A percentile compares a stretch with the other conserved stretches of the same genome.
Conservation (phyloP, 306 rosid species). For the Quercus variabilis region DNA sequence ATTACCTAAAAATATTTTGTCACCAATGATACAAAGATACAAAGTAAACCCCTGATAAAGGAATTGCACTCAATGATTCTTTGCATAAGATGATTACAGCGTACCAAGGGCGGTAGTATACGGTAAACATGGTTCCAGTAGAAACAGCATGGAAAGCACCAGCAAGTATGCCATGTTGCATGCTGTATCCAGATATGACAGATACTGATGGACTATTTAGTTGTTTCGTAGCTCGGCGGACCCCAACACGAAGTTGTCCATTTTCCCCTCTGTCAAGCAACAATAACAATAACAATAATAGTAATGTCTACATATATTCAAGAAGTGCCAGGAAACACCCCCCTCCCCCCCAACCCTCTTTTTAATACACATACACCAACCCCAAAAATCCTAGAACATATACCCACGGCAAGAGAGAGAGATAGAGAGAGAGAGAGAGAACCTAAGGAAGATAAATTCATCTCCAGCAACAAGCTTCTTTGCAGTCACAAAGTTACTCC, state of each 20-base stretch:
- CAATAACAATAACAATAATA: neutral
- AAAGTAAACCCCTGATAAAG: neutral
- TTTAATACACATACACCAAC: too few relatives aligned
- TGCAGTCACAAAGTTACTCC: constrained; percentile 63
- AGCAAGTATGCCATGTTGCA: constrained; percentile 59
- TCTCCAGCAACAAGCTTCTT: constrained; percentile 71
- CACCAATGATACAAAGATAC: neutral
- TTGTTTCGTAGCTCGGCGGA: constrained; percentile 34
- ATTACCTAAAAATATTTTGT: neutral
- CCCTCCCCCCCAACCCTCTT: too few relatives aligned
- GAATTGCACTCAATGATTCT: neutral
- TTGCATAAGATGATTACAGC: constrained; percentile 9
- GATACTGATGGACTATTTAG: constrained; percentile 26
- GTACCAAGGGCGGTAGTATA: constrained; percentile 72
- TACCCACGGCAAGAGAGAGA: neutral
- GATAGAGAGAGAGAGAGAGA: constrained; percentile 7
- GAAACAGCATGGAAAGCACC: constrained; percentile 48
- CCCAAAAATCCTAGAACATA: neutral
- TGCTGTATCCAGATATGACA: constrained; percentile 48
- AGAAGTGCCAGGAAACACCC: neutral
- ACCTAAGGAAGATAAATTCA: constrained; percentile 61
- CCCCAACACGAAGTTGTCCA: constrained; percentile 57
- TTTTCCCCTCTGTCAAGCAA: constrained; percentile 50
- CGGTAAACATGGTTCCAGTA: constrained; percentile 44
- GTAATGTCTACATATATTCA: neutral